Percentiles rank a stretch among this genome's conserved stretches.
phyloP scores from a whole-genome alignment of 2,329 filamentous ascomycete species.

The Penicillium rolfsii region DNA sequence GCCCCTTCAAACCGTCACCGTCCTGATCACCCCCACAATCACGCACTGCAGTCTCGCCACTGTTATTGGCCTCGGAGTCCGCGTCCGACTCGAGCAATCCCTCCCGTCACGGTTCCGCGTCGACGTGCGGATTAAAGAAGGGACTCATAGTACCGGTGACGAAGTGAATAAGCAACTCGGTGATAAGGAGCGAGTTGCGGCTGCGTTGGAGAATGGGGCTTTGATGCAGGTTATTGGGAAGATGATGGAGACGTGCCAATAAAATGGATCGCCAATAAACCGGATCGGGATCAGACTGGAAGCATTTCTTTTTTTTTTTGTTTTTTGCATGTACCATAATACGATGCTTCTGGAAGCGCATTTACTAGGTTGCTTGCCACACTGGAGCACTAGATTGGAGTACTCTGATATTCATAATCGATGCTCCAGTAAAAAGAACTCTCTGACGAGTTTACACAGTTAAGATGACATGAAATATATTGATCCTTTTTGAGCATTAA shows the following conservation, averaged over 20 bases:
- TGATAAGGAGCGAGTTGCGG: conserved; percentile 95
- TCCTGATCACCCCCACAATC: conserved; percentile 93
- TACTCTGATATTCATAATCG: neutral
- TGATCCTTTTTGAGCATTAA: conserved; percentile 26
- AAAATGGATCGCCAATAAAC: conserved; percentile 20
- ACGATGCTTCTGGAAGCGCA: neutral
- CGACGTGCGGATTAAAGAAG: conserved; percentile 92
- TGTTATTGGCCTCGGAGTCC: conserved; percentile 90
- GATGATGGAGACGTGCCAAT: conserved; percentile 87
- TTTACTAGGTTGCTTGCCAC: neutral
- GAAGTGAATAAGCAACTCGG: conserved; percentile 96
- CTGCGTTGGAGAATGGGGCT: conserved; percentile 90
- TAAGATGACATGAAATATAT: conserved; percentile 13
- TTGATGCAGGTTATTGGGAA: conserved; percentile 85
- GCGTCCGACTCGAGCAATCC: conserved; percentile 86
- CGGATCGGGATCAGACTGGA: neutral
- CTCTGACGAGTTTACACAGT: neutral
- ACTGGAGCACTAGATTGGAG: neutral
- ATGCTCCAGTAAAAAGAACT: neutral
- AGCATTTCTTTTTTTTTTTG: neutral
- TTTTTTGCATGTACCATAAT: neutral
- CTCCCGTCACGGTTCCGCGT: conserved; percentile 89
- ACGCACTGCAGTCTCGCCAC: conserved; percentile 96
- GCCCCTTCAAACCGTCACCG: conserved; percentile 73
- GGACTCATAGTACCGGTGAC: conserved; percentile 91